phyloP scores from a whole-genome alignment of 768 basidiomycete genomes.

The Amanita rubescens region DNA sequence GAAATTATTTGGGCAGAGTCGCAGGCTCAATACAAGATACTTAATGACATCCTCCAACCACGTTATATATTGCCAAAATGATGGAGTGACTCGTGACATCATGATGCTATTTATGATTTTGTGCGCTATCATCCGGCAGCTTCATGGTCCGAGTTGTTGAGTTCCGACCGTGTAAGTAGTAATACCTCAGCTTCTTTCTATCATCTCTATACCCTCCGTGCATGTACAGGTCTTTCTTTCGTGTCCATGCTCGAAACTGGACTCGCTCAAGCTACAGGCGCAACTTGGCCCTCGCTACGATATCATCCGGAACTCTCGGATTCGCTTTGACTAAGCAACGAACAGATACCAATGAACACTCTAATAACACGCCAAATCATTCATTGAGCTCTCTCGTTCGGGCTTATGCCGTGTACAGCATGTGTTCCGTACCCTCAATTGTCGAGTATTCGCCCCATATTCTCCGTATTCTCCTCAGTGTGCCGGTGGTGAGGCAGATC shows the following conservation, averaged over 20 bases:
- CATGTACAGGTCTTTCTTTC: constrained; percentile 4
- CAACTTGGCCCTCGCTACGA: neutral
- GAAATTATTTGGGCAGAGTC: too few relatives aligned
- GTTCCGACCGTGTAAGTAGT: too few relatives aligned
- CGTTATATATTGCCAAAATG: too few relatives aligned
- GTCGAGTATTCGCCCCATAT: constrained; percentile 71
- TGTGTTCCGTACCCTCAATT: constrained; percentile 69
- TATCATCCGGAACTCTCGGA: neutral
- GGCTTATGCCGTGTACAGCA: constrained; percentile 74
- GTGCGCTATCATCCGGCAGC: too few relatives aligned
- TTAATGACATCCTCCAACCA: too few relatives aligned
- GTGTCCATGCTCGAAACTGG: neutral
- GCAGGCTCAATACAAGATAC: too few relatives aligned
- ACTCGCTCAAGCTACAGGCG: neutral
- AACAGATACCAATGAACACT: neutral
- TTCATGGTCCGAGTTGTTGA: too few relatives aligned
- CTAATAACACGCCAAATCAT: neutral
- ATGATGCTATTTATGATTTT: too few relatives aligned
- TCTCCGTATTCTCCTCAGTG: constrained; percentile 41
- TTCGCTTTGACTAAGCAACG: constrained; percentile 1
- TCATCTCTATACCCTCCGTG: neutral
- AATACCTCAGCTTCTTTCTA: too few relatives aligned
- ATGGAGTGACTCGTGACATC: too few relatives aligned
- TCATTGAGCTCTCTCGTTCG: constrained; percentile 42
- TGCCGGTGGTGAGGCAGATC: constrained; percentile 55